These are phyloP conservation scores for Hygrophorus pudorinus DNA, from an alignment of 768 basidiomycete genomes.

Conservation along the genomic window DNA sequence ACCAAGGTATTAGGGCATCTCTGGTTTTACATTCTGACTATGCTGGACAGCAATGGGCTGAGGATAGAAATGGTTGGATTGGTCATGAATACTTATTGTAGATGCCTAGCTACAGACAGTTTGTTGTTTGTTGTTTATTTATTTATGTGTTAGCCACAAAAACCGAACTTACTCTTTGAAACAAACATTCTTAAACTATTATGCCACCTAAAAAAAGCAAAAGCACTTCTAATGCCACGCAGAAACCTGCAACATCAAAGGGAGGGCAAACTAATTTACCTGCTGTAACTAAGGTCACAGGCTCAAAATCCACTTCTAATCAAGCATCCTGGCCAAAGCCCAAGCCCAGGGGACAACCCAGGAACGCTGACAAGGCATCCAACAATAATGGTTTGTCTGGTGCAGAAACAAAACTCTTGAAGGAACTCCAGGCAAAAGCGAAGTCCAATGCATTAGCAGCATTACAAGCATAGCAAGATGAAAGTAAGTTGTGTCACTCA, in stretches of 20 bases:
- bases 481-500: background rate
- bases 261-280: too few relatives aligned
- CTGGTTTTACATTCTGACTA: slow-evolving; percentile 15
- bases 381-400: background rate
- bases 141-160: too few relatives aligned
- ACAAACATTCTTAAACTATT: too few relatives aligned
- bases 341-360: background rate
- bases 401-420: background rate
- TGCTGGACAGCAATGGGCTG: slow-evolving; percentile 2
- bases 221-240: too few relatives aligned
- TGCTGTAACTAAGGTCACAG: too few relatives aligned
- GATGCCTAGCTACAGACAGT: background rate
- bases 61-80: too few relatives aligned
- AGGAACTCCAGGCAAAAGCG: background rate
- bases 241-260: too few relatives aligned
- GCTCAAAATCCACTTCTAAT: too few relatives aligned
- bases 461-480: background rate
- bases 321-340: background rate
- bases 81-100: slow-evolving; percentile 6
- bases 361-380: background rate
- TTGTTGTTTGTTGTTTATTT: background rate
- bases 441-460: background rate
- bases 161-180: too few relatives aligned
- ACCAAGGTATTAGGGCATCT: slow-evolving; percentile 10
- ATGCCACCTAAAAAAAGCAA: too few relatives aligned